These are phyloP conservation scores for Pythium angustatum DNA, from an alignment of 352 stramenopile genomes.

Conservation along the genomic window DNA sequence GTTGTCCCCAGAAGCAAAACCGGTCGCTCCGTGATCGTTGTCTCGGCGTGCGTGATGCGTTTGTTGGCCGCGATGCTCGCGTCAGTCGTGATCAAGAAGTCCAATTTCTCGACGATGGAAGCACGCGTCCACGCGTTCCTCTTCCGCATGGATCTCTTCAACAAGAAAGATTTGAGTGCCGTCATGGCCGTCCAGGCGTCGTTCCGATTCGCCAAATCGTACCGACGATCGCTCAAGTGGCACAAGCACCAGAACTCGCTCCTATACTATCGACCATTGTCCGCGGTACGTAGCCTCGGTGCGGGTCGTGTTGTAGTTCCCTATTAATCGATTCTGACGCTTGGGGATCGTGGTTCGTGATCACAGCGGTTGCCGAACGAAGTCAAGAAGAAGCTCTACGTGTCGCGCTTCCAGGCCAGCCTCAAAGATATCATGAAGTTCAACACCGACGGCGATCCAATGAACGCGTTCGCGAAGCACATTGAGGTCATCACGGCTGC, in stretches of 20 bases:
- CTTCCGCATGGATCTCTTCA: conserved; percentile 58
- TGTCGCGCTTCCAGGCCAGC: conserved; percentile 60
- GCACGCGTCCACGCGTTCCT: conserved; percentile 64
- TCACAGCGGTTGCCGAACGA: conserved; percentile 63
- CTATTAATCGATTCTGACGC: neutral
- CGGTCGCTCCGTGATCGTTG: conserved; percentile 33
- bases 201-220: conserved; percentile 70
- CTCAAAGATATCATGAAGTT: conserved; percentile 81
- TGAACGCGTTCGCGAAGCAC: conserved; percentile 71
- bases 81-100: conserved; percentile 65
- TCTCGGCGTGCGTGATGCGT: conserved; percentile 36
- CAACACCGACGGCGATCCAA: conserved; percentile 67
- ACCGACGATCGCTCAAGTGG: conserved; percentile 64
- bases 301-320: neutral
- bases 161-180: conserved; percentile 60
- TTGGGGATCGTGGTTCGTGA: neutral
- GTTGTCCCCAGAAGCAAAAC: conserved; percentile 32
- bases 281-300: conserved; percentile 46
- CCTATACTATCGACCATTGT: conserved; percentile 61
- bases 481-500: conserved; percentile 71
- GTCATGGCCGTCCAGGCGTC: conserved; percentile 70
- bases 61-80: conserved; percentile 50
- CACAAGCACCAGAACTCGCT: conserved; percentile 52
- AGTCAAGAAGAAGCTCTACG: conserved; percentile 76
- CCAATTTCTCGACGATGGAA: conserved; percentile 64